Evolutionary conservation across 495 filamentous ascomycete genomes (phyloP), one percentile per base, ranked within the genome.

Genomic region (Aspergillus baeticus): DNA sequence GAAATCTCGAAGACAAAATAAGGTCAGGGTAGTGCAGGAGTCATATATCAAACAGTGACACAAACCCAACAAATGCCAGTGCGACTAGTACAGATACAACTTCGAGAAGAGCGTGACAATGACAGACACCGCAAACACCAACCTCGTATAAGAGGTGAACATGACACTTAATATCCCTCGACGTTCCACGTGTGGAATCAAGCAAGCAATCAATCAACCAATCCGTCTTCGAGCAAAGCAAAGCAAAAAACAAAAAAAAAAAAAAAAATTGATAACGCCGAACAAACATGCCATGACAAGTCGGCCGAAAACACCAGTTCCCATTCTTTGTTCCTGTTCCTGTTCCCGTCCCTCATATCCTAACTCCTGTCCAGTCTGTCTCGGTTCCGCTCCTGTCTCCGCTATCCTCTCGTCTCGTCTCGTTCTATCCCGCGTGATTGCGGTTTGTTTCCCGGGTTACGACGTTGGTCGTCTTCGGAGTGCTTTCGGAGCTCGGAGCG

Each of bases 181-280:
- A 22, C 21, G 54, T 56, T 56, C 54, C 54, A 56, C 54, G 54
- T 56, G 54, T 56, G 54, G 54, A 56, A 56, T 56, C 44, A 56
- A 56, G 48, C 54, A 56, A 49, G 38, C 26, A 29, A 56, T 56
- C 54, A 56, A 49, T 47, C 26, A 29, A 35, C 47, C 15, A n/a
- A n/a, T n/a, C 21, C 34, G 36, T 48, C 29, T 37, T 56, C 20
- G 41, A 37, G 26, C 23, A 52, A 17, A 41, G 15, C 15, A 35
- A 35, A 48, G 35, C 21, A 41, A 36, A 18, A 45, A 55, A 55
- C n/a, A n/a, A n/a, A n/a, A n/a, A n/a, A n/a, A n/a, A n/a, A n/a
- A n/a, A n/a, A n/a, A n/a, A n/a, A n/a, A n/a, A n/a, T n/a, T 29
- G 3, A 29, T 29, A 29, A 56, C 54, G 54, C 54, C 54, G 43